Evolutionary conservation across 164 flowering plant genomes (phyloP).

Genomic region (Aristolochia fimbriata): DNA sequence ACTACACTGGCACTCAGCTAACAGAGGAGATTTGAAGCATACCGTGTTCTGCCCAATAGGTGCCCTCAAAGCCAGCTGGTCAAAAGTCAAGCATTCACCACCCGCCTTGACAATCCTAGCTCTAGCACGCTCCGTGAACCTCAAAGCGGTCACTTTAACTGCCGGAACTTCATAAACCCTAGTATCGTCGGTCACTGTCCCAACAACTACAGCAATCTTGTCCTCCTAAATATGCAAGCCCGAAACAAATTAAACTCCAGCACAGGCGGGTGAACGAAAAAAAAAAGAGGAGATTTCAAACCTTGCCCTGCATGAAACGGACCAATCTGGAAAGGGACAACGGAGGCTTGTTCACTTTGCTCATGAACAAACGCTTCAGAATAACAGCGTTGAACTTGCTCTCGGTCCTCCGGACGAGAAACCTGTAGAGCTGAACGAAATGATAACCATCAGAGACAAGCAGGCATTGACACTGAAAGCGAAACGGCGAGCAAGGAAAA

Average conservation of each 20-base stretch:
- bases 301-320: slow-evolving; percentile 47
- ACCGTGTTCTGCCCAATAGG: slow-evolving; percentile 78
- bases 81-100: slow-evolving; percentile 56
- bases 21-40: slow-evolving; percentile 1
- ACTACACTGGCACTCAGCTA: too few relatives aligned
- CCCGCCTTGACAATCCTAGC: slow-evolving; percentile 61
- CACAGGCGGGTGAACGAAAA: too few relatives aligned
- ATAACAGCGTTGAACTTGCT: slow-evolving; percentile 58
- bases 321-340: slow-evolving; percentile 41
- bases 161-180: slow-evolving; percentile 43
- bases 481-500: not conserved
- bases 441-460: not conserved
- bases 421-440: slow-evolving; percentile 37
- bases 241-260: not conserved
- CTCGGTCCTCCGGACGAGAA: slow-evolving; percentile 48
- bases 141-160: slow-evolving; percentile 46
- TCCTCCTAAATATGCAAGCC: slow-evolving; percentile 24
- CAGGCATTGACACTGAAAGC: not conserved
- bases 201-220: slow-evolving; percentile 50
- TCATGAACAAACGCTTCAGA: slow-evolving; percentile 59
- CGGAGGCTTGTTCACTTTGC: slow-evolving; percentile 47
- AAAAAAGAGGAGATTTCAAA: not conserved
- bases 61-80: slow-evolving; percentile 56
- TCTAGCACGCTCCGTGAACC: slow-evolving; percentile 55
- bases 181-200: slow-evolving; percentile 47